Percentiles rank a stretch among this genome's conserved stretches.
phyloP scores from a whole-genome alignment of 2,329 filamentous ascomycete species.

The Colletotrichum incanum region DNA sequence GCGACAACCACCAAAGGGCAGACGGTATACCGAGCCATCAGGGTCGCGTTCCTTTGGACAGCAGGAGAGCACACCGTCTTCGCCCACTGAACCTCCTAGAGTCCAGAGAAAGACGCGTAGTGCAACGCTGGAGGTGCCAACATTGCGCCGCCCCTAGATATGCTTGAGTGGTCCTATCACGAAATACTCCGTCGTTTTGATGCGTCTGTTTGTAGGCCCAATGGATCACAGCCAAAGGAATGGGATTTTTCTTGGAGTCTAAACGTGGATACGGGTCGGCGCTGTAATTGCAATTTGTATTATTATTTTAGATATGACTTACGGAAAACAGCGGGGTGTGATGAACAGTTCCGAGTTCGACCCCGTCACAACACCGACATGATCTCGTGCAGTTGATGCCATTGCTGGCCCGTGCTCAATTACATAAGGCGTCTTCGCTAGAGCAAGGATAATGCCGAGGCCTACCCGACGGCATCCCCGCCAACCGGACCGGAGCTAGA shows the following conservation, averaged over 20 bases:
- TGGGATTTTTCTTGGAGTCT: not conserved
- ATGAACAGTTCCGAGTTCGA: not conserved
- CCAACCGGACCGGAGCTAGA: slow-evolving; percentile 38
- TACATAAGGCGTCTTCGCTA: not conserved
- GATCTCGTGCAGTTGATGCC: not conserved
- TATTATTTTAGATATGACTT: not conserved
- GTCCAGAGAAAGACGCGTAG: not conserved
- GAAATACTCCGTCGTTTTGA: not conserved
- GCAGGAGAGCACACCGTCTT: not conserved
- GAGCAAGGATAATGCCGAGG: slow-evolving; percentile 37
- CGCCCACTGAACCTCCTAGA: not conserved
- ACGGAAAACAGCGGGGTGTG: too few relatives aligned
- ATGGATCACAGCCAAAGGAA: not conserved
- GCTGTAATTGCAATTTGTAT: not conserved
- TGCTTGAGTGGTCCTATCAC: not conserved
- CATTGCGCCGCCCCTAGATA: not conserved
- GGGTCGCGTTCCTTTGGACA: not conserved
- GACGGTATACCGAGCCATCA: slow-evolving; percentile 3
- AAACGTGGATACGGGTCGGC: not conserved
- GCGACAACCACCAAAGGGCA: not conserved
- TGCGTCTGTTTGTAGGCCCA: not conserved
- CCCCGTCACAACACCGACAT: not conserved
- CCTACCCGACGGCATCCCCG: slow-evolving; percentile 36
- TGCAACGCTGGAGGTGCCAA: slow-evolving; percentile 10
- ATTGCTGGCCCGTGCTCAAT: slow-evolving; percentile 13